Base-by-base conservation (phyloP, 2,329 filamentous ascomycete species). In the Botryosphaeria dothidea region DNA sequence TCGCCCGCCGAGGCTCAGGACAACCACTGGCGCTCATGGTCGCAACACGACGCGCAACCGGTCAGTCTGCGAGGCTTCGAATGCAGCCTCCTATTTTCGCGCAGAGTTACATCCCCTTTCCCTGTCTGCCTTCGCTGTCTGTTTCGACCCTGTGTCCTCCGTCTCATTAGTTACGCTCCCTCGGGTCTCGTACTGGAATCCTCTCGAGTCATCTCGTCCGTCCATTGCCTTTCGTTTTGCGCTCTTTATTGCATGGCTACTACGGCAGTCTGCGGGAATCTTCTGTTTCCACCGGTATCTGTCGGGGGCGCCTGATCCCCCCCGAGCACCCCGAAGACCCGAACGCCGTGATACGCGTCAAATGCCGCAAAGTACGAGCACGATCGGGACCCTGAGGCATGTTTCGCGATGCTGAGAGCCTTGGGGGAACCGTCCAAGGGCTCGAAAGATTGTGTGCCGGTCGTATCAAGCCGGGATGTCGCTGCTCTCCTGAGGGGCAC, bases 401-500 rank as follows among this genome's bases (percentile, higher is more conserved):
- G 54, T 58, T 58, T 58, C 54, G 38, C 31, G 31, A 34, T 27
- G 21, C 38, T 29, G 36, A 45, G 25, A 15, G 25, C 23, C 27
- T 23, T 29, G 36, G 17, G 31, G 17, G 23, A 11, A 17, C 5
- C 19, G 6, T 23, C 27, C 45, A 25, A 36, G 31, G 17, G 54
- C 54, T 36, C 45, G 36, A 15, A 21, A 15, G 23, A 11, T 56
- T 19, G 27, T 56, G 52, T 56, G 52, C 9, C 25, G 19, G 23
- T 19, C 15, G 23, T 15, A 25, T 34, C 41, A 60, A 34, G 17
- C 38, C 27, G 17, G 25, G 56, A 23, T 46, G 13, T 23, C 41
- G 38, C 27, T 46, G 56, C 38, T 34, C 56, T 60, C 56, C 56
- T 60, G 56, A 60, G n/a, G 27, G 56, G 56, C 56, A 60, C 56